phyloP scores from a whole-genome alignment of 2,329 filamentous ascomycete species.

The Colletotrichum plurivorum region DNA sequence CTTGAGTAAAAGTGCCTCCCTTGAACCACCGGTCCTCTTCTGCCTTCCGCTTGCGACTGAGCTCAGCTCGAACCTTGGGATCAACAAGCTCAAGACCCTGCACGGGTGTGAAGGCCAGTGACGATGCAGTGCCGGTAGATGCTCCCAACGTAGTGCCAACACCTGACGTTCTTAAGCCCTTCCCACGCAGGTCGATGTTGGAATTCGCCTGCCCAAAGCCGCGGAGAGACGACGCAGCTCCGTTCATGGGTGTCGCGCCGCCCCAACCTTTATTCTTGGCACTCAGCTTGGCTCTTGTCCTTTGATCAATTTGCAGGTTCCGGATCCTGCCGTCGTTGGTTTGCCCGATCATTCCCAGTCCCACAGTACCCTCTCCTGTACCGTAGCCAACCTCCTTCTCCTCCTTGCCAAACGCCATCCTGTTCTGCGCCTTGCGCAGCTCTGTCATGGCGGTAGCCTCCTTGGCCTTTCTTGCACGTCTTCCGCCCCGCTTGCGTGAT shows the following conservation, averaged over 20 bases:
- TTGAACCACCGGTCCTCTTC: conserved; percentile 98
- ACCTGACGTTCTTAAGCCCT: conserved; percentile 84
- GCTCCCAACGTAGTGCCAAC: conserved; percentile 78
- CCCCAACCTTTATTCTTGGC: conserved; percentile 98
- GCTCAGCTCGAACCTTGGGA: conserved; percentile 89
- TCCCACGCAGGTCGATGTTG: conserved; percentile 80
- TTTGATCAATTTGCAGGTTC: conserved; percentile 89
- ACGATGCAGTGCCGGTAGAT: conserved; percentile 78
- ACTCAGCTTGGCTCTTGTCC: conserved; percentile 92
- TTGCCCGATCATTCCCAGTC: conserved; percentile 95
- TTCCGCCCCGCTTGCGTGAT: conserved; percentile 89
- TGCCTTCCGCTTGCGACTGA: conserved; percentile 90
- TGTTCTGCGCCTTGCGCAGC: conserved; percentile 93
- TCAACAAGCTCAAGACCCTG: conserved; percentile 96
- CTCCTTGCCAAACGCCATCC: conserved; percentile 95
- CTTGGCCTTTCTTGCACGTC: conserved; percentile 93
- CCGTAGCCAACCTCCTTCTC: conserved; percentile 95
- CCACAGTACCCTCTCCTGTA: conserved; percentile 85
- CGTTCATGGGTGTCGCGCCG: conserved; percentile 73
- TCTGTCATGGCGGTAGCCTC: conserved; percentile 98
- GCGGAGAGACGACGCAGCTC: conserved; percentile 84
- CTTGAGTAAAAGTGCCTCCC: conserved; percentile 95
- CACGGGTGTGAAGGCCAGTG: conserved; percentile 92
- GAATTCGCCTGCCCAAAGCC: conserved; percentile 78
- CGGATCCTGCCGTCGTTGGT: conserved; percentile 91